Base-by-base conservation (phyloP, 129 eudicot species). In the Heracleum sosnowskyi region DNA sequence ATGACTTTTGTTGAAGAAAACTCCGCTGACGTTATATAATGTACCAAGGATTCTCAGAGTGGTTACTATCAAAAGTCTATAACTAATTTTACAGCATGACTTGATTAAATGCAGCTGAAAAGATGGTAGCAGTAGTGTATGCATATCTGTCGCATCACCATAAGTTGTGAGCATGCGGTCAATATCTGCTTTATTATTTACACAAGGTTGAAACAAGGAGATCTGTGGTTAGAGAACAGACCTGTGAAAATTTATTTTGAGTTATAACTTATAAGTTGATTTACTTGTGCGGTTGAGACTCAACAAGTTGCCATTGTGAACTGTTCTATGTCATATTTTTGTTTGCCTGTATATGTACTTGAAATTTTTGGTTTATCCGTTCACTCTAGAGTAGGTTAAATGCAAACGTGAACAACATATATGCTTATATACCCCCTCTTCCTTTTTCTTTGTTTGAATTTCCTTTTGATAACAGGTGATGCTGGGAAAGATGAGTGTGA, bases 401-500 rank as follows among this genome's bases (percentile, higher is more conserved):
- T 18, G 60, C 63, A 4, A 72, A 29, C 47, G 26, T 57, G 33
- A 73, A 24, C 42, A n/a, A 7, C 31, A 34, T 41, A 8, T 28
- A 33, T n/a, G 55, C 24, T 42, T 73, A n/a, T 44, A 28, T 28
- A 3, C 18, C 69, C 36, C 36, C 33, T 7, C 22, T 2, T 1
- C 62, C 26, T 28, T 0, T 3, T 24, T n/a, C 31, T 24, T 24
- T n/a, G 33, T 60, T 55, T 26, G 4, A 44, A 44, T 44, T n/a
- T 26, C 39, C 37, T 26, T 44, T 28, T 5, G 72, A 73, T 39
- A 74, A 76, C 75, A 87, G 96, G 69, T 76, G 81, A 62, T 9
- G 89, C 71, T 69, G 88, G 79, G 81, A 88, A 87, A 81, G 87
- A 83, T 76, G 84, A 83, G 74, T 89, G 85, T 29, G 89, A 86